phyloP scores from a whole-genome alignment of 2,329 filamentous ascomycete species.

The Phymatotrichopsis omnivora region DNA sequence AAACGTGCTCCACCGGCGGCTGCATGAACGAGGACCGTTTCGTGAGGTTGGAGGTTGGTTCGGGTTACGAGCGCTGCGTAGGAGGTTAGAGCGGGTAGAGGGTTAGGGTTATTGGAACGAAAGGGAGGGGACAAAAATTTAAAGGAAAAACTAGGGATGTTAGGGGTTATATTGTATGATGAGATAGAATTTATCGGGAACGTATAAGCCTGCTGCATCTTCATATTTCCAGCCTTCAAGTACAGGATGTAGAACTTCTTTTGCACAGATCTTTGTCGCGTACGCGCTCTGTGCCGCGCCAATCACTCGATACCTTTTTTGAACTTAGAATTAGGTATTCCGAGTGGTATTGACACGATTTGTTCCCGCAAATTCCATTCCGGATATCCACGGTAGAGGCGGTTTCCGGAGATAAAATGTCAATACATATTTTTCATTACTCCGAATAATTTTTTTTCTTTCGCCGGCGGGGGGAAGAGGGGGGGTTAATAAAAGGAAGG shows the following conservation, averaged over 20 bases:
- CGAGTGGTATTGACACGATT: slow-evolving; percentile 57
- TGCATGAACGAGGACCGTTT: slow-evolving; percentile 83
- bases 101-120: no score
- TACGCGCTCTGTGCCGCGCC: slow-evolving; percentile 80
- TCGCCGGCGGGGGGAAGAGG: neutral
- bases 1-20: slow-evolving; percentile 86
- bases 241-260: slow-evolving; percentile 62
- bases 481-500: slow-evolving; percentile 48
- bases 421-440: neutral
- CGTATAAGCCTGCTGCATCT: slow-evolving; percentile 79
- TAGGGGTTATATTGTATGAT: no score
- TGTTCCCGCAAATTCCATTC: slow-evolving; percentile 75
- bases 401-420: slow-evolving; percentile 28
- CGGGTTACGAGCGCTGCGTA: slow-evolving; percentile 74
- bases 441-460: neutral
- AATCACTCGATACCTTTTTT: slow-evolving; percentile 73
- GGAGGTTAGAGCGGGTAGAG: slow-evolving; percentile 58
- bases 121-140: no score
- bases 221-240: slow-evolving; percentile 72
- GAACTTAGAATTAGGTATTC: no score
- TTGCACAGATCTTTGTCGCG: slow-evolving; percentile 60
- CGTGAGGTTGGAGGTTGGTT: slow-evolving; percentile 65
- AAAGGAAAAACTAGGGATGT: no score
- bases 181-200: slow-evolving; percentile 45
- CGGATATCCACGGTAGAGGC: slow-evolving; percentile 41